phyloP scores from a whole-genome alignment of 306 rosid genomes.

The Cicer arietinum region DNA sequence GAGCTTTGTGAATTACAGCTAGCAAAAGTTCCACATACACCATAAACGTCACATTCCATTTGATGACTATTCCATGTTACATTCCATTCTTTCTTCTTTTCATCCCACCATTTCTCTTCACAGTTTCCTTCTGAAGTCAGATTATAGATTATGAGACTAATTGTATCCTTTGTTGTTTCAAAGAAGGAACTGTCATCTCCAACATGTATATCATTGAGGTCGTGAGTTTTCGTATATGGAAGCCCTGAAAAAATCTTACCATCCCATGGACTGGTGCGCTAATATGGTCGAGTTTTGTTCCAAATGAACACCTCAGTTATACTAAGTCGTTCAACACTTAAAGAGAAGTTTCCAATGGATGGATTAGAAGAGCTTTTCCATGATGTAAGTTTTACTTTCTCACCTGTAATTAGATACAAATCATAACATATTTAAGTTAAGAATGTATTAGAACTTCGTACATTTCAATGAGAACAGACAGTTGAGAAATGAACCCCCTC shows the following conservation, averaged over 20 bases:
- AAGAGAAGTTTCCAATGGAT: slow-evolving; percentile 40
- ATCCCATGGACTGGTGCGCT: slow-evolving; percentile 52
- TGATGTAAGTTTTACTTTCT: background rate
- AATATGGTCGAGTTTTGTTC: slow-evolving; percentile 35
- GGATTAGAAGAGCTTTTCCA: slow-evolving; percentile 32
- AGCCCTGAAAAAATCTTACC: slow-evolving; percentile 39
- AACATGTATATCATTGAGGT: slow-evolving; percentile 3
- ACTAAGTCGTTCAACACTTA: slow-evolving; percentile 11
- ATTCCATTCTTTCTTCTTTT: slow-evolving; percentile 24
- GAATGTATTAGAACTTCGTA: no score
- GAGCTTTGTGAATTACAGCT: slow-evolving; percentile 40
- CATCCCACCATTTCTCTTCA: background rate
- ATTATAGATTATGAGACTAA: background rate
- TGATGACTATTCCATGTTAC: background rate
- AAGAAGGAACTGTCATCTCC: background rate
- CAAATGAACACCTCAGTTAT: slow-evolving; percentile 37
- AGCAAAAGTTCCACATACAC: slow-evolving; percentile 41
- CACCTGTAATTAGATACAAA: background rate
- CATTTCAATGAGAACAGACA: no score
- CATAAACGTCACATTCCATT: slow-evolving; percentile 49
- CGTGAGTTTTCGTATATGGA: background rate
- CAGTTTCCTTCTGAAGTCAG: slow-evolving; percentile 29
- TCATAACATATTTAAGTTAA: no score
- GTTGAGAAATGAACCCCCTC: no score
- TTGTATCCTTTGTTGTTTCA: background rate